Percentiles rank a stretch among this genome's conserved stretches.
Evolutionary conservation across 2,329 filamentous ascomycete species (phyloP).

Genomic region (Talaromyces albobiverticillius): DNA sequence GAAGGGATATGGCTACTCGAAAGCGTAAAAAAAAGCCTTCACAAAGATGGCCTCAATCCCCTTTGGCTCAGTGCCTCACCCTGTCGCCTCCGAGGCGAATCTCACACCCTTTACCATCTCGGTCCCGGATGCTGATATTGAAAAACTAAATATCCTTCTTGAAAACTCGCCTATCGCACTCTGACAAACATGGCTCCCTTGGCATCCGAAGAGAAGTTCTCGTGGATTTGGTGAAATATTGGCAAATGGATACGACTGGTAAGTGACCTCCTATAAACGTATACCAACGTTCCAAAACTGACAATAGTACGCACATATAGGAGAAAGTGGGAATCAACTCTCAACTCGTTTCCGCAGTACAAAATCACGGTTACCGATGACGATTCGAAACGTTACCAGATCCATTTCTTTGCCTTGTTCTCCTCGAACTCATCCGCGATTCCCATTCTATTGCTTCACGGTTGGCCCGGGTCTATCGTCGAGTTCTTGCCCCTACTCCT

Average conservation of each 20-base stretch:
- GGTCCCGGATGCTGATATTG: neutral
- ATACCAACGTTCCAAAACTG: neutral
- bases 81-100: neutral
- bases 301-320: neutral
- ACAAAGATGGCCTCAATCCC: neutral
- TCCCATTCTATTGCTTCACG: neutral
- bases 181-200: neutral
- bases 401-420: constrained; percentile 4
- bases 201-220: constrained; percentile 1
- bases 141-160: constrained; percentile 1
- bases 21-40: no score
- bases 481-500: constrained; percentile 3
- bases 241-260: constrained; percentile 4
- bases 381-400: neutral
- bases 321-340: constrained; percentile 3
- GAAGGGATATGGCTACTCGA: constrained; percentile 37
- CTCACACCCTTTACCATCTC: neutral
- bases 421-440: neutral
- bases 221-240: neutral
- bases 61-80: neutral
- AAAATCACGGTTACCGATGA: neutral
- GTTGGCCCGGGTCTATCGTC: neutral
- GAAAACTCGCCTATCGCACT: neutral
- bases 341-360: constrained; percentile 5
- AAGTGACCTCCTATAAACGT: neutral